Evolutionary conservation across 768 basidiomycete species (phyloP).

Genomic region (Naganishia vaughanmartiniae): DNA sequence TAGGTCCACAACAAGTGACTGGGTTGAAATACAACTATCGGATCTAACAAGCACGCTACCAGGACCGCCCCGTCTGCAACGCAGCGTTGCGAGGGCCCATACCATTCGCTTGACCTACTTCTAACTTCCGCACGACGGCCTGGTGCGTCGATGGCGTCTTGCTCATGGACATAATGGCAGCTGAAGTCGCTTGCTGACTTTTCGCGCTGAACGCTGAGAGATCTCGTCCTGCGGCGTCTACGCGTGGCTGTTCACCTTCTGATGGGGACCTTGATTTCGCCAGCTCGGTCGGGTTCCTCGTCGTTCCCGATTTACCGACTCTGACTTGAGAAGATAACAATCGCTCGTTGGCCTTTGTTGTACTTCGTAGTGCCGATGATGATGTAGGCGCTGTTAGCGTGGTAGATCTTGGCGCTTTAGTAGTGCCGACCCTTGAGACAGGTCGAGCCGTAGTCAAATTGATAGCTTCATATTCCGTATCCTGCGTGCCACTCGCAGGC

Average conservation of each 20-base stretch:
- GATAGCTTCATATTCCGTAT: neutral
- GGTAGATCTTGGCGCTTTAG: neutral
- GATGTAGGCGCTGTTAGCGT: conserved; percentile 20
- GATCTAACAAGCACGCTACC: neutral
- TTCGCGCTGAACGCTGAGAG: neutral
- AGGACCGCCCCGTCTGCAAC: neutral
- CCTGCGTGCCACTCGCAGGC: neutral
- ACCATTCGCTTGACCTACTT: conserved; percentile 21
- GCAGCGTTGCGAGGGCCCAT: conserved; percentile 20
- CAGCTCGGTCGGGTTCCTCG: neutral
- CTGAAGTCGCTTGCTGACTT: neutral
- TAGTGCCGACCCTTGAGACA: neutral
- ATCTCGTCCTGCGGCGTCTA: neutral
- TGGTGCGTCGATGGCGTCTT: conserved; percentile 12
- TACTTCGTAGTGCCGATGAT: conserved; percentile 10
- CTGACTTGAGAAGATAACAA: neutral
- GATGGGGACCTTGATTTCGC: neutral
- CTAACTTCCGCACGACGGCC: neutral
- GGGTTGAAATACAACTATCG: neutral
- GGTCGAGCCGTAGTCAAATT: neutral
- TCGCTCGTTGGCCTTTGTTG: conserved; percentile 19
- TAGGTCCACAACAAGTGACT: neutral
- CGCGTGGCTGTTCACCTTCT: neutral
- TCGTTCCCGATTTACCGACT: neutral
- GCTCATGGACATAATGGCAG: neutral